These are phyloP conservation scores for Puccinia novopanici DNA, from an alignment of 1,284 basidiomycete genomes.

Conservation along the genomic window DNA sequence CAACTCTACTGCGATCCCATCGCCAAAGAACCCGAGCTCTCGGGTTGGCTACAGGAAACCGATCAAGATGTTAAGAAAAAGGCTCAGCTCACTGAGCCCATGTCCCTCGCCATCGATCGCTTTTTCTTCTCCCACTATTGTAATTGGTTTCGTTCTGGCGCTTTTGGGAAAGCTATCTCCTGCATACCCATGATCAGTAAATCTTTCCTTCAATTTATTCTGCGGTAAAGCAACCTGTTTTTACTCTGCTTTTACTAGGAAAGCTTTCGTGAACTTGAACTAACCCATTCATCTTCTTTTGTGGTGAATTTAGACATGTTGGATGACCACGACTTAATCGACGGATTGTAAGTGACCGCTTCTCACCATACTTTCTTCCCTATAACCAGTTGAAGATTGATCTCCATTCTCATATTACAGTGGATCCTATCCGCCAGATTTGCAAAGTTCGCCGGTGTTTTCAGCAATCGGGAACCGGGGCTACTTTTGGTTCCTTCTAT, in stretches of 20 bases:
- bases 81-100: conserved; percentile 72
- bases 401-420: conserved; percentile 54
- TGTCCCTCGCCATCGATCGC: conserved; percentile 76
- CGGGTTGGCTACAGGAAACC: conserved; percentile 75
- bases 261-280: background rate
- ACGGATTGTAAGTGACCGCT: conserved; percentile 86
- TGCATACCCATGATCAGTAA: conserved; percentile 73
- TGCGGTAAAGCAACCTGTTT: conserved; percentile 17
- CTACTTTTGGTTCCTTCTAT: conserved; percentile 87
- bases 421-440: conserved; percentile 75
- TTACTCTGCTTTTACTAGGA: background rate
- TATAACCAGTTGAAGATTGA: background rate
- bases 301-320: conserved; percentile 62
- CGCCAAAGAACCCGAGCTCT: conserved; percentile 63
- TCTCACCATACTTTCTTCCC: background rate
- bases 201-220: conserved; percentile 15
- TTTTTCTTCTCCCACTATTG: conserved; percentile 61
- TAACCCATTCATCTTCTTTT: background rate
- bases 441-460: conserved; percentile 78
- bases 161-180: conserved; percentile 87
- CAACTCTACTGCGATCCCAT: conserved; percentile 68
- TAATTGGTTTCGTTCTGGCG: conserved; percentile 75
- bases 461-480: conserved; percentile 68
- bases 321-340: conserved; percentile 72
- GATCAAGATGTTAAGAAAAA: conserved; percentile 69